Percentiles rank a stretch among this genome's conserved stretches.
Conservation (phyloP, 148 eudicot genomes). For the Vaccinium corymbosum region DNA sequence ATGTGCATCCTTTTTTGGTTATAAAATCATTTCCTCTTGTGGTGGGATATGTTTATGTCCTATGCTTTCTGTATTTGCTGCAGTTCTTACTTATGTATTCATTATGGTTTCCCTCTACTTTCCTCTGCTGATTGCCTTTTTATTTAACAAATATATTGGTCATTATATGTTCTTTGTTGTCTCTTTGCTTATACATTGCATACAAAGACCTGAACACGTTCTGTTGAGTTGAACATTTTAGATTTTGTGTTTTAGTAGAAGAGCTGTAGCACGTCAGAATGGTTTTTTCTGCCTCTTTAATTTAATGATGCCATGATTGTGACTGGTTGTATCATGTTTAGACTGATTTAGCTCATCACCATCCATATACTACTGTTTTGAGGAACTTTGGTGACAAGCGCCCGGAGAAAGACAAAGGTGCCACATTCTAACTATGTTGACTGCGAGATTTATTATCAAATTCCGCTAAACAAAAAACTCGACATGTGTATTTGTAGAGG, state of each 20-base stretch:
- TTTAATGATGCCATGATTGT: background rate
- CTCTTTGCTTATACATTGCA: background rate
- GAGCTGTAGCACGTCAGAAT: background rate
- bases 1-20: conserved; percentile 4
- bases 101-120: background rate
- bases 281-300: background rate
- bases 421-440: conserved; percentile 3
- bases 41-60: background rate
- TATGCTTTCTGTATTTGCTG: background rate
- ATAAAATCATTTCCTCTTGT: background rate
- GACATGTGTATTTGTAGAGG: conserved; percentile 28
- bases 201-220: background rate
- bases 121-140: background rate
- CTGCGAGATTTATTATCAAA: background rate
- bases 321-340: conserved; percentile 19
- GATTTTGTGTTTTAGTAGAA: background rate
- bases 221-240: background rate
- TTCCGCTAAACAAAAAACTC: background rate
- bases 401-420: conserved; percentile 40
- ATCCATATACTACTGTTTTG: conserved; percentile 61
- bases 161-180: background rate
- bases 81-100: background rate
- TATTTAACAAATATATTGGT: background rate
- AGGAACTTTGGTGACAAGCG: conserved; percentile 49
- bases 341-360: conserved; percentile 68